Evolutionary conservation across 139 green algal species (phyloP).

Genomic region (Pycnococcus provasolii): DNA sequence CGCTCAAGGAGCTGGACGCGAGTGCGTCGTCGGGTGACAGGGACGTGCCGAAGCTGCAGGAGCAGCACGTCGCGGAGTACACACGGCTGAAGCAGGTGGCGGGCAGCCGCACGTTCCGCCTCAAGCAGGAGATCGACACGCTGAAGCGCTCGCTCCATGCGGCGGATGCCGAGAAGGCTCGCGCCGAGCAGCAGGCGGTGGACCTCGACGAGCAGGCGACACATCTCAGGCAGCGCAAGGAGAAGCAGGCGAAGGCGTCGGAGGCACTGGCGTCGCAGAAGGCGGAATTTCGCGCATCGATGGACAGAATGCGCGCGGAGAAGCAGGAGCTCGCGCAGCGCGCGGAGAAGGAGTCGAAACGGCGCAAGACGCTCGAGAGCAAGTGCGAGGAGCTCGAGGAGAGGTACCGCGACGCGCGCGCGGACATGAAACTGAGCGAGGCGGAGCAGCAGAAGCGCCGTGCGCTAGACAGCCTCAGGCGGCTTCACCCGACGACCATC

Average conservation of each 20-base stretch:
- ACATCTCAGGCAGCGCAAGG: conserved; percentile 34
- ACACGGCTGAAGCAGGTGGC: conserved; percentile 31
- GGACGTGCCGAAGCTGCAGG: conserved; percentile 7
- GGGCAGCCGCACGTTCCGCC: conserved; percentile 31
- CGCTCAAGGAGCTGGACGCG: conserved; percentile 21
- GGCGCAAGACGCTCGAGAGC: no score
- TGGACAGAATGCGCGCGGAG: background rate
- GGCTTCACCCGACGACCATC: conserved; percentile 56
- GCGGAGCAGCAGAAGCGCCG: conserved; percentile 45
- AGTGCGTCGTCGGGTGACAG: conserved; percentile 20
- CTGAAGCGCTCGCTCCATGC: conserved; percentile 14
- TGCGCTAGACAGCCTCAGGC: conserved; percentile 55
- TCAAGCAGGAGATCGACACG: conserved; percentile 32
- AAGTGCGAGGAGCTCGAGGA: conserved; percentile 53
- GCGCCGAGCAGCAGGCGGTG: conserved; percentile 37
- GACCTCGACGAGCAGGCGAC: conserved; percentile 17
- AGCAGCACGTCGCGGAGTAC: conserved; percentile 15
- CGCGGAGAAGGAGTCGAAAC: no score
- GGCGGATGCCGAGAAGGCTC: conserved; percentile 27
- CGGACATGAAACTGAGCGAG: conserved; percentile 52
- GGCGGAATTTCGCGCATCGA: background rate
- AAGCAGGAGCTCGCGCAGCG: background rate
- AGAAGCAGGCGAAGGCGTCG: conserved; percentile 16
- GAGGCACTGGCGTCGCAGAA: conserved; percentile 18
- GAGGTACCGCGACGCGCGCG: conserved; percentile 52